Evolutionary conservation across 805 yeast genomes (phyloP).

Genomic region (Cyberlindnera petersonii): DNA sequence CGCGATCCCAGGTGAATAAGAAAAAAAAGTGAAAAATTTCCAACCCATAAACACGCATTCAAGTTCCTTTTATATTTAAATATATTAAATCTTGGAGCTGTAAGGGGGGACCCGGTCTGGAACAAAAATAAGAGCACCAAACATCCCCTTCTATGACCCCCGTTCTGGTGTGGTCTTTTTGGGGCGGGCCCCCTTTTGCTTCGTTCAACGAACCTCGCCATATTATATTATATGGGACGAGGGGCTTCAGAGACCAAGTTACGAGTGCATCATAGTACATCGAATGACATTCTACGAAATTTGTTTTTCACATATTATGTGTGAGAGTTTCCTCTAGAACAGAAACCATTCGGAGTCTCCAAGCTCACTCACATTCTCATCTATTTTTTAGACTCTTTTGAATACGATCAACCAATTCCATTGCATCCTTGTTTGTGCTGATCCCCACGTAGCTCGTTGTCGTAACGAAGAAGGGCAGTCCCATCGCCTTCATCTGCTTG

Average conservation of each 20-base stretch:
- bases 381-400: slow-evolving; percentile 2
- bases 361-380: slow-evolving; percentile 25
- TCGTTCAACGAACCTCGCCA: no score
- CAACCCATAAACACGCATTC: no score
- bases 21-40: slow-evolving; percentile 4
- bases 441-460: slow-evolving; percentile 2
- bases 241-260: slow-evolving; percentile 4
- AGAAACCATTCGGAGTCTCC: slow-evolving; percentile 29
- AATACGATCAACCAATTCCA: slow-evolving; percentile 3
- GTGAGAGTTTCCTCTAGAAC: not conserved
- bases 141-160: slow-evolving; percentile 20
- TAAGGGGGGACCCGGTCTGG: not conserved
- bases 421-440: slow-evolving; percentile 6
- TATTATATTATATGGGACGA: no score
- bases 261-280: slow-evolving; percentile 31
- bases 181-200: slow-evolving; percentile 4
- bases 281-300: slow-evolving; percentile 16
- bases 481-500: slow-evolving; percentile 1
- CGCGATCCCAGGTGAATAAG: no score
- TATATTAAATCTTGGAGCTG: no score
- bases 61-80: no score
- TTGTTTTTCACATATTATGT: no score
- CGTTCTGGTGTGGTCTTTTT: slow-evolving; percentile 21
- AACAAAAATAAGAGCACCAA: not conserved
- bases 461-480: slow-evolving; percentile 9